phyloP scores from a whole-genome alignment of 371 early-diverging fungal species.

The Mortierella sp. region DNA sequence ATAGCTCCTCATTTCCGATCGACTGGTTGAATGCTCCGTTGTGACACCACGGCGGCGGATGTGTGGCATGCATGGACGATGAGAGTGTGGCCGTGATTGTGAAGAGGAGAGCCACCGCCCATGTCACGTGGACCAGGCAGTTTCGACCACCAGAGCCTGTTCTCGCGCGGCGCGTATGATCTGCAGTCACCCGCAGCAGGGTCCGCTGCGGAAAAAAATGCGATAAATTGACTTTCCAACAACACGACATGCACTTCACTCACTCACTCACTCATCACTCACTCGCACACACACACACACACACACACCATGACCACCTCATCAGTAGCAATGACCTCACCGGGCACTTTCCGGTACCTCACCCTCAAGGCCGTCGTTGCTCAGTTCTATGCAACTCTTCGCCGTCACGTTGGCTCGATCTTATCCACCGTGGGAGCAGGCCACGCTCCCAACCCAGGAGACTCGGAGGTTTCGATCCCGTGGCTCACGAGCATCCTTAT shows the following conservation, averaged over 20 bases:
- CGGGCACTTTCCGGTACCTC: conserved; percentile 16
- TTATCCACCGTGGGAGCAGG: conserved; percentile 4
- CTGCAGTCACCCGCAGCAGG: too few species aligned
- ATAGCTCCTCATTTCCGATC: too few species aligned
- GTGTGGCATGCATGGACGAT: too few species aligned
- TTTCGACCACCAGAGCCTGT: too few species aligned
- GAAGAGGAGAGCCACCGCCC: too few species aligned
- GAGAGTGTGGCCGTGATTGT: too few species aligned
- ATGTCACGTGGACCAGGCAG: too few species aligned
- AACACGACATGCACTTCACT: too few species aligned
- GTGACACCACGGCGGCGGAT: too few species aligned
- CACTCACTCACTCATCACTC: background rate
- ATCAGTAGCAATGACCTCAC: conserved; percentile 1
- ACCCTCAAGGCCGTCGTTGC: conserved; percentile 30
- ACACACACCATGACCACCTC: background rate
- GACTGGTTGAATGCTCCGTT: too few species aligned
- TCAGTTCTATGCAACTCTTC: conserved; percentile 24
- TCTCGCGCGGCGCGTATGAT: too few species aligned
- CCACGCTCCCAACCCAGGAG: conserved; percentile 33
- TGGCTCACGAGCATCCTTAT: conserved; percentile 22
- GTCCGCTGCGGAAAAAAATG: background rate
- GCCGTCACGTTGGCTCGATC: conserved; percentile 9
- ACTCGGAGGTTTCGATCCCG: conserved; percentile 21
- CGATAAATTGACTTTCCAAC: background rate
- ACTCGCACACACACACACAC: background rate